Base-by-base conservation (phyloP, 768 basidiomycete species). In the Russula earlei region DNA sequence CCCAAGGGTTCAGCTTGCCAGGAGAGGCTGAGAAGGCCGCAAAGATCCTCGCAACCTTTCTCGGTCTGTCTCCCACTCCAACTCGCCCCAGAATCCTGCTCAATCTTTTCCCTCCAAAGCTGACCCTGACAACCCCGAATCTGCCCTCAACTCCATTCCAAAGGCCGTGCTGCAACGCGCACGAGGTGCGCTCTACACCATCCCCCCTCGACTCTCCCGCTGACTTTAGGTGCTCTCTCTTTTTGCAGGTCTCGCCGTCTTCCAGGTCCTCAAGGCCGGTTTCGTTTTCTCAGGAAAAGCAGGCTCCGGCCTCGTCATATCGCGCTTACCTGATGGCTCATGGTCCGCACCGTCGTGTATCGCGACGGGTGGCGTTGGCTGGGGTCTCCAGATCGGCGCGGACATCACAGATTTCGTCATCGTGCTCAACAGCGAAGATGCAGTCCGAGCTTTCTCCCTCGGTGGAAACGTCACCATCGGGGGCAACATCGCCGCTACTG, bases 321-420 rank as follows among this genome's bases (percentile, higher is more conserved):
- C 92, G 19, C 85, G 92, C 12, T 79, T 94, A 42, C 87, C 90
- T 9, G 93, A 97, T 65, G 95, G 95, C 63, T 92, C 91, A 10
- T 96, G 92, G 92, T 91, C 88, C 46, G 95, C 95, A 1, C 95
- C 95, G 3, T 92, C 89, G 22, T 97, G 94, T 73, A 95, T 98
- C 66, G 94, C 90, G 29, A 98, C 93, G 0, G 94, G 89, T 17
- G 95, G 95, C 34, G 79, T 94, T 11, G 91, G 92, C 15, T 91
- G 91, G 87, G 91, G 91, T 31, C 82, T 94, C 41, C 95, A 98
- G 71, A 91, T 95, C 54, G 94, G 94, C 46, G 94, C 94, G 3
- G 94, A 96, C 72, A 81, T 94, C 67, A 87, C 85, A 45, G 92
- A 97, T 68, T 96, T 97, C 62, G 94, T 99, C 55, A 83, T 98